Conservation (phyloP, 495 filamentous ascomycete species). For the Pyrenopolyporus hunteri region DNA sequence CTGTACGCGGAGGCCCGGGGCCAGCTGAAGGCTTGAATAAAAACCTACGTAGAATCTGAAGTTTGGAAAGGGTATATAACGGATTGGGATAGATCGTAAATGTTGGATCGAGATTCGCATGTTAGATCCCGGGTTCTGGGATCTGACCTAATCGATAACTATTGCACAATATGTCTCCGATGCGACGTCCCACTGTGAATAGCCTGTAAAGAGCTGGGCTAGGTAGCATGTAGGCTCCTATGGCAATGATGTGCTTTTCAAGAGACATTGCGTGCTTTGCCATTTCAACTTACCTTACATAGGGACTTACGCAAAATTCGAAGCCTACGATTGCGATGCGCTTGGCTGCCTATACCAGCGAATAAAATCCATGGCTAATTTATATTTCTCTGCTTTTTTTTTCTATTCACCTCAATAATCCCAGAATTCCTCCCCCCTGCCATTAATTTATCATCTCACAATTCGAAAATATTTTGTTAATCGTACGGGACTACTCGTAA, state of each 20-base stretch:
- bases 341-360: neutral
- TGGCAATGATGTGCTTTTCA: constrained; percentile 17
- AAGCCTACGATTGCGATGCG: neutral
- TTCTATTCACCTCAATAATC: too few species aligned
- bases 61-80: neutral
- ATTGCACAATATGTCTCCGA: too few species aligned
- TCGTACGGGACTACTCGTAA: too few species aligned
- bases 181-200: too few species aligned
- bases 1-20: constrained; percentile 43
- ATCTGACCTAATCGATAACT: too few species aligned
- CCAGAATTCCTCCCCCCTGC: too few species aligned
- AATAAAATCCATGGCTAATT: neutral
- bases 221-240: too few species aligned
- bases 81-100: neutral
- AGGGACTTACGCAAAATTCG: neutral
- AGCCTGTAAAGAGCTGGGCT: too few species aligned
- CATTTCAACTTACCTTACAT: neutral
- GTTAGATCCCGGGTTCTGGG: too few species aligned
- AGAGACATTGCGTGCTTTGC: constrained; percentile 28
- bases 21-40: constrained; percentile 37
- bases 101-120: too few species aligned
- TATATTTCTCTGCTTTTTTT: neutral
- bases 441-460: too few species aligned
- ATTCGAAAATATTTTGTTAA: too few species aligned
- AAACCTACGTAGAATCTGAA: neutral